Base-by-base conservation (phyloP, 2,329 filamentous ascomycete genomes). In the Ascochyta koolunga region DNA sequence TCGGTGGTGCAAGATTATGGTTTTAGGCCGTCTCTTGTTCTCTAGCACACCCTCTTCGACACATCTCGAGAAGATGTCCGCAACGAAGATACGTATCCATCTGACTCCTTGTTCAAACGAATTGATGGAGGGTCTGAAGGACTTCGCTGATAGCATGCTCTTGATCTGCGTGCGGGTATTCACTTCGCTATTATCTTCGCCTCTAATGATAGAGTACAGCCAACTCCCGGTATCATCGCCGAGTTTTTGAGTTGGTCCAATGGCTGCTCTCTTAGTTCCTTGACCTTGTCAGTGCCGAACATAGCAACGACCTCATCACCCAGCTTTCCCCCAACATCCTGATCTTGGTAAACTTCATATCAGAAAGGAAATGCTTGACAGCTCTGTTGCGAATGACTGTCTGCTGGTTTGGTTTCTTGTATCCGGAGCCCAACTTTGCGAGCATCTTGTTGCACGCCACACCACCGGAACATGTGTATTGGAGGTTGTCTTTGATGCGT, bases 61-160 rank as follows among this genome's bases (percentile, higher is more conserved):
- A 39, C 98, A 82, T 36, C 95, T 86, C 48, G 90, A 88, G 75
- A 89, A 95, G 45, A 99, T 96, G 71, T 99, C 95, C 1, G 91
- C 90, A 4, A 85, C 87, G 72, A 98, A 98, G 49, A 99, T 97
- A 10, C 88, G 83, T 33, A 99, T 80, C 95, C 95, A 99, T 56
- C 87, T 87, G 21, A 84, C 79, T 1, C 88, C 93, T 71, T 96
- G 90, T 19, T 95, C 91, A 16, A 85, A 78, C 2, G 82, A 88
- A 62, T 86, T 89, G 70, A 98, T 93, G 50, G 83, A 86, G 0
- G 95, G 95, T 22, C 90, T 83, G 68, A 99, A 99, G 0, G 92
- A 96, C 72, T 99, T 99, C 18, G 95, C 93, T 1, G 92, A 97
- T 13, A 98, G 81, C 93, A 99, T 98, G 15, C 90, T 95, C 73